phyloP scores from a whole-genome alignment of 768 basidiomycete genomes.

The Amanita phalloides region DNA sequence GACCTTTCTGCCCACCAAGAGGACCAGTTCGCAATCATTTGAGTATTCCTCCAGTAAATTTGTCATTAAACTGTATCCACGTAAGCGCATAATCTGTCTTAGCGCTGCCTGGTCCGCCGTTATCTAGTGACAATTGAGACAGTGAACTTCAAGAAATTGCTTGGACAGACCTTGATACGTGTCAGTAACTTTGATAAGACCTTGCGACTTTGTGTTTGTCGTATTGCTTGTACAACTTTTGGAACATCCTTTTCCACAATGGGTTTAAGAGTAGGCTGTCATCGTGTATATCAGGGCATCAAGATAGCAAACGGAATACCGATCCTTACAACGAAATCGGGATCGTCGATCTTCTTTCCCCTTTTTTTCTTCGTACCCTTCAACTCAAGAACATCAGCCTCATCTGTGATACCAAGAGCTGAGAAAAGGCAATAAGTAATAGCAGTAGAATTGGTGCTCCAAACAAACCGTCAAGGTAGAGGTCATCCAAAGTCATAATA shows the following conservation, averaged over 20 bases:
- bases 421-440: background rate
- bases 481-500: constrained; percentile 86
- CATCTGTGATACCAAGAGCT: constrained; percentile 93
- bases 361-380: constrained; percentile 94
- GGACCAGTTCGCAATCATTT: constrained; percentile 60
- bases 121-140: constrained; percentile 37
- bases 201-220: constrained; percentile 77
- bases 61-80: constrained; percentile 89
- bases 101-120: constrained; percentile 74
- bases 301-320: background rate
- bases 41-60: constrained; percentile 73
- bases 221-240: constrained; percentile 84
- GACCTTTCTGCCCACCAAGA: constrained; percentile 39
- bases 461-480: constrained; percentile 77
- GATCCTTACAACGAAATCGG: constrained; percentile 66
- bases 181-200: constrained; percentile 76
- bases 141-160: background rate
- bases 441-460: background rate
- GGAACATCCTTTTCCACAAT: constrained; percentile 74
- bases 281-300: constrained; percentile 1
- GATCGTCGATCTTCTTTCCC: constrained; percentile 85
- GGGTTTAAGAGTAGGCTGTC: constrained; percentile 67
- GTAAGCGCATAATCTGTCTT: constrained; percentile 80
- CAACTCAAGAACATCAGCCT: constrained; percentile 70
- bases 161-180: constrained; percentile 61